Base-by-base conservation (phyloP, 2,329 filamentous ascomycete genomes). In the Bipolaris oryzae region DNA sequence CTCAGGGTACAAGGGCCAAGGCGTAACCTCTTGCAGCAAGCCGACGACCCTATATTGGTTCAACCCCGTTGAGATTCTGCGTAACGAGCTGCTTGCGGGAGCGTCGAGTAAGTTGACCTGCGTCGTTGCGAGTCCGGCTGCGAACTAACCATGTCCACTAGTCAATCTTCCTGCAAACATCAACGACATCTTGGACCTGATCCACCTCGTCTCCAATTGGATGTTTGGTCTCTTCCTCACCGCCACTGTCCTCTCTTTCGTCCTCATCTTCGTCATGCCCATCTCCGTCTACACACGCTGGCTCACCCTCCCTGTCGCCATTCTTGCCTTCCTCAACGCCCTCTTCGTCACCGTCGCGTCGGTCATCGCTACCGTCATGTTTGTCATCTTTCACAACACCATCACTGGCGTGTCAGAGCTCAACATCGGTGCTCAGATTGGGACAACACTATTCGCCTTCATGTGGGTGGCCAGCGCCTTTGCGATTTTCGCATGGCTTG, bases 161-260 rank as follows among this genome's bases (percentile, higher is more conserved):
- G 85, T 97, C 74, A 89, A 89, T 10, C 82, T 96, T 21, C 93
- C 94, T 10, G 81, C 85, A 28, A 79, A 92, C 59, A 86, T 96
- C 67, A 84, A 85, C 72, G 82, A 87, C 59, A 88, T 93, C 64
- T 85, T 97, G 47, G 81, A 83, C 57, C 84, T 96, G 56, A 88
- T 96, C 64, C 84, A 84, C 53, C 82, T 89, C 56, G 89, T 88
- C 44, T 94, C 89, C 7, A 85, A 90, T 70, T 85, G 90, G 83
- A 96, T 97, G 92, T 96, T 96, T 71, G 90, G 85, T 60, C 88
- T 94, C 76, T 96, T 96, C 82, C 79, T 97, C 46, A 82, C 87
- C 7, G 88, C 87, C 47, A 82, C 86, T 41, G 81, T 88, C 66
- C 80, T 96, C 70, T 87, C 86, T 72, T 88, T 90, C 70, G 71